Base-by-base conservation (phyloP, 2,329 filamentous ascomycete genomes). In the Cladophialophora chaetospira region DNA sequence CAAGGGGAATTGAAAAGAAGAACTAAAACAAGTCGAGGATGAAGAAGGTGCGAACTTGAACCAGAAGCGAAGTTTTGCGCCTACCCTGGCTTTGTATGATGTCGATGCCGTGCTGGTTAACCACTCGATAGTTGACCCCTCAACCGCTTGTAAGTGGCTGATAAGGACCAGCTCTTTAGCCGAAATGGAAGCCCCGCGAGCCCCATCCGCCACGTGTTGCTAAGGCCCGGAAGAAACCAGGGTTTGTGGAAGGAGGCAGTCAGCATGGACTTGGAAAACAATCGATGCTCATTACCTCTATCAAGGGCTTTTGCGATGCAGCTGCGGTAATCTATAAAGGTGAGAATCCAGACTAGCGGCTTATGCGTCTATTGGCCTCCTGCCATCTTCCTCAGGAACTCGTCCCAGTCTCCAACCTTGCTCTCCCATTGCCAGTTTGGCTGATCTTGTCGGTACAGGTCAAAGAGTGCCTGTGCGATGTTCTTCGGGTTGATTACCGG, bases 111-210 rank as follows among this genome's bases (percentile, higher is more conserved):
- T 9, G 26, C 10, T 50, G 17, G 31, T 40, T 21, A 38, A 17
- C 21, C 2, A n/a, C n/a, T 19, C 15, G 69, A 63, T 66, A 44
- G 59, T 47, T 58, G 58, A 70, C 40, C 51, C 44, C 40, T 31
- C 43, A 54, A 54, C 23, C 13, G 51, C 40, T 23, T n/a, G 28
- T 17, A 5, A 35, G 19, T 44, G 42, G 43, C 15, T 29, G 21
- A 40, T 26, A 47, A 47, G 31, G 29, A 21, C n/a, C 21, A 11
- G 9, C 15, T 10, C 26, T 47, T 54, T 47, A 47, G 44, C 51
- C 51, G 51, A 54, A 54, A 29, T 48, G 15, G 42, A n/a, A 31
- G 48, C 48, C 48, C 48, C 48, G 33, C 48, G 35, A 9, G 48
- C 48, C 13, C 35, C 40, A 44, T 44, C 21, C 19, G 8, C 40